A percentile compares a stretch with the other conserved stretches of the same genome.
Conservation (phyloP, 305 asterid species). For the Fraxinus angustifolia region DNA sequence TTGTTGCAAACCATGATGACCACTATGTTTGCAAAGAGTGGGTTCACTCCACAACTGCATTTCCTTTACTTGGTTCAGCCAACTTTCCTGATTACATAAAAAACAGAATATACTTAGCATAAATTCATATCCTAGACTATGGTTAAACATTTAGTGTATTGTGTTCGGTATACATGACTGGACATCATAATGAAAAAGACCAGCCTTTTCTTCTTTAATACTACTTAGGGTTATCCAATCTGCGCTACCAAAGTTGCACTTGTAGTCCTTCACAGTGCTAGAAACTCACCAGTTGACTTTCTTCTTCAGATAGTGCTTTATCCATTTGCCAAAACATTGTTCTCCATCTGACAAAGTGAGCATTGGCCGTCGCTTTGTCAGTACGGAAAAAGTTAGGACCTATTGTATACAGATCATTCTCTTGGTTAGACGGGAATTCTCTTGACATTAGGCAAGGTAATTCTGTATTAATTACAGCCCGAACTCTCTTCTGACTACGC, state of each 20-base stretch:
- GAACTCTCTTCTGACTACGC: slow-evolving; percentile 51
- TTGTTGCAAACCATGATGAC: slow-evolving; percentile 32
- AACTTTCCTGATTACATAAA: slow-evolving; percentile 53
- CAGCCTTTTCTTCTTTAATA: neutral
- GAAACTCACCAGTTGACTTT: slow-evolving; percentile 60
- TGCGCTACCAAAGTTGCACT: neutral
- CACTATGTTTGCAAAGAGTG: slow-evolving; percentile 42
- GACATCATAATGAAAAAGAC: neutral
- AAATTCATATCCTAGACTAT: neutral
- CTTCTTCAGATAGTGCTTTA: slow-evolving; percentile 75
- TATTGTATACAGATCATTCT: slow-evolving; percentile 21
- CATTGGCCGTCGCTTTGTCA: slow-evolving; percentile 7
- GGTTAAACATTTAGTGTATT: neutral
- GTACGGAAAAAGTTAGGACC: neutral
- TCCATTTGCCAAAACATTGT: slow-evolving; percentile 72
- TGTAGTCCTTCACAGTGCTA: neutral
- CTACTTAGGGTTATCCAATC: neutral
- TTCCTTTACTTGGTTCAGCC: slow-evolving; percentile 81
- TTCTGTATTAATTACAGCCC: slow-evolving; percentile 42
- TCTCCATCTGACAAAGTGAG: slow-evolving; percentile 61
- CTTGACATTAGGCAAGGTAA: slow-evolving; percentile 39
- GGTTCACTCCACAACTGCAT: slow-evolving; percentile 74
- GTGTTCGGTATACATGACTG: neutral
- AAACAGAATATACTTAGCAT: neutral
- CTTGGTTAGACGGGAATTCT: slow-evolving; percentile 42